Percentiles rank a stretch among this genome's conserved stretches.
These are phyloP conservation scores for Fusarium setosum DNA, from an alignment of 2,329 filamentous ascomycete genomes.

Conservation along the genomic window DNA sequence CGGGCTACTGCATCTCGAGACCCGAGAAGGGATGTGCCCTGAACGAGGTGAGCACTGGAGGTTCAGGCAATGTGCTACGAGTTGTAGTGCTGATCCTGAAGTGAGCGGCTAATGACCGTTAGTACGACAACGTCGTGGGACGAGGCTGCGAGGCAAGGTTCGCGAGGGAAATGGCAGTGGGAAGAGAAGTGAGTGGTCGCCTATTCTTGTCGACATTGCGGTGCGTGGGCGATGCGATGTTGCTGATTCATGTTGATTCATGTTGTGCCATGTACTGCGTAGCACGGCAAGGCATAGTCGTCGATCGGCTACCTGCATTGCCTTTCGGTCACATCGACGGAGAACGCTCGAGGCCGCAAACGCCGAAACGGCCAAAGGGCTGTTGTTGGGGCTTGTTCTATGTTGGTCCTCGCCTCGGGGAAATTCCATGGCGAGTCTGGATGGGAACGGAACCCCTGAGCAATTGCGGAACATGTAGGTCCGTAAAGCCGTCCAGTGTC, in stretches of 20 bases:
- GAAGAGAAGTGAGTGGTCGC: not conserved
- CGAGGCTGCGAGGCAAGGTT: not conserved
- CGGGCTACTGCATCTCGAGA: not conserved
- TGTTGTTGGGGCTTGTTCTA: conserved; percentile 1
- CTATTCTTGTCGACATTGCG: not conserved
- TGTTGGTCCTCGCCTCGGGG: conserved; percentile 8
- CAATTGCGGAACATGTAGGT: conserved; percentile 1
- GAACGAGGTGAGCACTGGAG: not conserved
- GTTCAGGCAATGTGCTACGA: not conserved
- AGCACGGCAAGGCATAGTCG: not conserved
- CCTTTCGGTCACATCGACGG: conserved; percentile 1
- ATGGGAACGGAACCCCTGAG: conserved; percentile 9
- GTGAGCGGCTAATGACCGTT: not conserved
- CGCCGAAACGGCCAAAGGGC: not conserved
- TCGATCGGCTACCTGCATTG: conserved; percentile 7
- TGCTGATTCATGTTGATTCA: conserved; percentile 1
- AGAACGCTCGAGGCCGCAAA: conserved; percentile 2
- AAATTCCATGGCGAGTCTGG: not conserved
- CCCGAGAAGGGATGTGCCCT: conserved; percentile 7
- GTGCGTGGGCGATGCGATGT: not conserved
- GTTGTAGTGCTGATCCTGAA: not conserved
- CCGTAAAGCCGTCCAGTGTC: conserved; percentile 1
- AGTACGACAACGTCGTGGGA: not conserved
- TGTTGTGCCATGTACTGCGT: not conserved
- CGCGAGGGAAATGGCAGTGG: not conserved